Evolutionary conservation across 2,329 filamentous ascomycete genomes (phyloP).

Genomic region (Paraphoma sp.): DNA sequence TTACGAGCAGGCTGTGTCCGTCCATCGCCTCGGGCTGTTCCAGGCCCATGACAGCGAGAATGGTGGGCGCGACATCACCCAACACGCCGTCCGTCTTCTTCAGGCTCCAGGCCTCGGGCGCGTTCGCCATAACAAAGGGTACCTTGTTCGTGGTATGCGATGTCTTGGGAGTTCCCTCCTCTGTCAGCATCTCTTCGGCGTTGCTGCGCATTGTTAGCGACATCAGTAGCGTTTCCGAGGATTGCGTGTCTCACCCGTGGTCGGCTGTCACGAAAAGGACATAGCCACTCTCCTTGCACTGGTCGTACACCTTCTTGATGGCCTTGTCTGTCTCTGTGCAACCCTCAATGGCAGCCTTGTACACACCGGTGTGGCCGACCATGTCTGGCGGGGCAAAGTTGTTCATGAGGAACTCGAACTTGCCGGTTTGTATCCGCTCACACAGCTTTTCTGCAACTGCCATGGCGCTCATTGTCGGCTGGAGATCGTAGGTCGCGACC

Average conservation of each 20-base stretch:
- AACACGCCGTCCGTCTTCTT: slow-evolving; percentile 88
- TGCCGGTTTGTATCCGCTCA: slow-evolving; percentile 83
- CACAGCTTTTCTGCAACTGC: slow-evolving; percentile 87
- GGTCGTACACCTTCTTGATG: slow-evolving; percentile 90
- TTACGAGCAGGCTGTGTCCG: slow-evolving; percentile 81
- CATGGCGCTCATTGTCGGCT: slow-evolving; percentile 94
- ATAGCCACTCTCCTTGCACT: slow-evolving; percentile 92
- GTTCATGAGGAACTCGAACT: slow-evolving; percentile 99
- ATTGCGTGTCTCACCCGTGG: slow-evolving; percentile 69
- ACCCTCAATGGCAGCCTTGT: slow-evolving; percentile 88
- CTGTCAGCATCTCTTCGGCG: slow-evolving; percentile 98
- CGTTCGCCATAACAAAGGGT: slow-evolving; percentile 97
- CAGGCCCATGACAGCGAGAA: slow-evolving; percentile 89
- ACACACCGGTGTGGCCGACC: slow-evolving; percentile 98
- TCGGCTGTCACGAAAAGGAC: slow-evolving; percentile 94
- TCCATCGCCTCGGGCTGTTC: slow-evolving; percentile 92
- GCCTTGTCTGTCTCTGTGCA: slow-evolving; percentile 88
- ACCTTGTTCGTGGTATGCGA: slow-evolving; percentile 98
- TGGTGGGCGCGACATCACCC: slow-evolving; percentile 94
- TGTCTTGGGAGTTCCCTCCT: slow-evolving; percentile 95
- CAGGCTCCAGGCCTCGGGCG: slow-evolving; percentile 85
- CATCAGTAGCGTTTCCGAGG: not conserved
- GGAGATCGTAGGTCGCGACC: slow-evolving; percentile 93
- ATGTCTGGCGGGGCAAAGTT: slow-evolving; percentile 99
- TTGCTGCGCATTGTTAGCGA: slow-evolving; percentile 62